Base-by-base conservation (phyloP, 306 rosid species). In the Glycyrrhiza uralensis region DNA sequence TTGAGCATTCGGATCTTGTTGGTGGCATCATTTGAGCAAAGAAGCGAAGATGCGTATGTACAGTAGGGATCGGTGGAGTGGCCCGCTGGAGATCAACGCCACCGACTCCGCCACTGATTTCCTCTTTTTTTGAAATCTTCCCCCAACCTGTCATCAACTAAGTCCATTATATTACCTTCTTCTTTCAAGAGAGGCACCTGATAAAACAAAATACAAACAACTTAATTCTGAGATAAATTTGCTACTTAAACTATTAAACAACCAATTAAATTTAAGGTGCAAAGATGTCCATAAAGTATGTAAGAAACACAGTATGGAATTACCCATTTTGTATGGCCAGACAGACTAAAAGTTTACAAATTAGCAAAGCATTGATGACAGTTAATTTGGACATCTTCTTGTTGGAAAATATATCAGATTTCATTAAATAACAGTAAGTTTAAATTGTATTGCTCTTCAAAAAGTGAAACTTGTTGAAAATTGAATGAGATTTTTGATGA, bases 41-140 rank as follows among this genome's bases (percentile, higher is more conserved):
- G 1, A 60, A 42, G 29, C n/a, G n/a, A n/a, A n/a, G n/a, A 73
- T 22, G 55, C 85, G 81, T 11, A 90, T 94, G 97, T 91, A 89
- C 86, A 96, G 96, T 0, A 82, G 99, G 78, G 97, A 95, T 83
- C 97, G 97, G 0, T 95, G 99, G 99, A 97, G 99, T 2, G 97
- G 97, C 0, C 97, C 99, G 7, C 55, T 95, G 60, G 99, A 95
- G 88, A 91, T 95, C 15, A 85, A 94, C 76, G 79, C 94, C 1
- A 92, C 92, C 1, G 99, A 95, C 60, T 91, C 96, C 0, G 92
- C 99, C 66, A 91, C 93, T 70, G 97, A 95, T n/a, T 76, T 80
- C 76, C 18, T 46, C 45, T 17, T 6, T 12, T 6, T 45, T 51
- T n/a, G 9, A 50, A 60, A 26, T 80, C 28, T 4, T 26, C 29